A percentile compares a stretch with the other conserved stretches of the same genome.
Conservation (phyloP, 768 basidiomycete species). For the Hemileccinum impolitum region DNA sequence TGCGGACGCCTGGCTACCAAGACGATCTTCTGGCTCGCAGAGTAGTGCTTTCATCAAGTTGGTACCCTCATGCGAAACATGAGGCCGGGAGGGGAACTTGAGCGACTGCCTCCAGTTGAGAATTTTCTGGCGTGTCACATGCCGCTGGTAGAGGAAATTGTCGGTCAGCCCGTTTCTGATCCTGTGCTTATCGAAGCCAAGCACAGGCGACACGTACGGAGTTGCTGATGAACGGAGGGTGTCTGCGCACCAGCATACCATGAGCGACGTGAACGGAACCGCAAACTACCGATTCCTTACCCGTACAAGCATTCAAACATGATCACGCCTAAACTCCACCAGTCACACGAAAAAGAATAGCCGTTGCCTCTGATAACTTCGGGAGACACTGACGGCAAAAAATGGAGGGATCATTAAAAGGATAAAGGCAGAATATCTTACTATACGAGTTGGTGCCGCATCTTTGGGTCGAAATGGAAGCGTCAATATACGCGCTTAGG, state of each 20-base stretch:
- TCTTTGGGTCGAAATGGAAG: conserved; percentile 42
- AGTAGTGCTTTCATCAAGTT: conserved; percentile 86
- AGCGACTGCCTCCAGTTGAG: conserved; percentile 90
- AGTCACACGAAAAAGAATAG: conserved; percentile 93
- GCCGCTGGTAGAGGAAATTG: conserved; percentile 51
- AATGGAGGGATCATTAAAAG: conserved; percentile 26
- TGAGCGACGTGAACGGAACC: conserved; percentile 27
- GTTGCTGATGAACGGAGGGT: conserved; percentile 94
- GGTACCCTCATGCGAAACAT: conserved; percentile 82
- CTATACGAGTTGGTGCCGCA: conserved; percentile 87
- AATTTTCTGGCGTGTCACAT: conserved; percentile 95
- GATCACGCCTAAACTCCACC: conserved; percentile 98
- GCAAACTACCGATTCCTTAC: conserved; percentile 43
- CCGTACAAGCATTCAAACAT: conserved; percentile 95
- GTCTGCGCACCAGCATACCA: conserved; percentile 44
- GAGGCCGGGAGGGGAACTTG: conserved; percentile 81
- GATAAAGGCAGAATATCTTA: conserved; percentile 40
- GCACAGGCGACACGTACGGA: conserved; percentile 52
- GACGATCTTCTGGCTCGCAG: conserved; percentile 93
- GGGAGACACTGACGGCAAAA: conserved; percentile 65
- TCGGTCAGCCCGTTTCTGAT: conserved; percentile 14
- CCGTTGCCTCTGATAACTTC: conserved; percentile 90
- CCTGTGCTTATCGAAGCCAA: conserved; percentile 19
- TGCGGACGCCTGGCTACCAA: conserved; percentile 70
- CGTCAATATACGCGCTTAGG: conserved; percentile 13